Evolutionary conservation across 2,329 filamentous ascomycete species (phyloP).

Genomic region (Calonectria hawksworthii): DNA sequence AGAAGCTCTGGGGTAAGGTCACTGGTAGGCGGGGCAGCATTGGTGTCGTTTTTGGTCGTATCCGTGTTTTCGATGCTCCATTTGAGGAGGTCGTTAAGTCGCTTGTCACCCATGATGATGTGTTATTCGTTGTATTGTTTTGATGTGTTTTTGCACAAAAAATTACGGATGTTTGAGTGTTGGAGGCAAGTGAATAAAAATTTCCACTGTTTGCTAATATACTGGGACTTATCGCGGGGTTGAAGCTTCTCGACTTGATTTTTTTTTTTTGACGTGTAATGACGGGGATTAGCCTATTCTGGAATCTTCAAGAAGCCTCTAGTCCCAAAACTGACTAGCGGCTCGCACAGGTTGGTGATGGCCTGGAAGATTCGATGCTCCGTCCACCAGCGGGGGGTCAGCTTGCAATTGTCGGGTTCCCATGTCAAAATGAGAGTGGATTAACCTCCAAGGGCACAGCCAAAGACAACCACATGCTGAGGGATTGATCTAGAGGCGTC

Average conservation of each 20-base stretch:
- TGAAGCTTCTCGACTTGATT: slow-evolving; percentile 15
- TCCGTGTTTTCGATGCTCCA: slow-evolving; percentile 75
- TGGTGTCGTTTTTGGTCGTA: slow-evolving; percentile 46
- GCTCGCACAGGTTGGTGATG: neutral
- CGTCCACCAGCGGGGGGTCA: slow-evolving; percentile 20
- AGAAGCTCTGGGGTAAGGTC: slow-evolving; percentile 79
- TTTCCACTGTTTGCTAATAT: neutral
- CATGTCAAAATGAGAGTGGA: neutral
- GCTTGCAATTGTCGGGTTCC: slow-evolving; percentile 1
- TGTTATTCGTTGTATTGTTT: neutral
- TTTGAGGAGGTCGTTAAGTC: slow-evolving; percentile 83
- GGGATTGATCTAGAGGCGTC: neutral
- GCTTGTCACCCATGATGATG: slow-evolving; percentile 62
- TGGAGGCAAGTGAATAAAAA: neutral
- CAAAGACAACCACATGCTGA: neutral
- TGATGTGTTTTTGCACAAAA: neutral
- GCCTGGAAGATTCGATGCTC: slow-evolving; percentile 38
- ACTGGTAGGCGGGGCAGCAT: slow-evolving; percentile 51
- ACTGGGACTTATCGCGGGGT: slow-evolving; percentile 16
- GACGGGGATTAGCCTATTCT: slow-evolving; percentile 52
- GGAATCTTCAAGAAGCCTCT: slow-evolving; percentile 58
- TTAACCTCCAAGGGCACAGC: neutral
- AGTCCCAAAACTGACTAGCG: slow-evolving; percentile 46
- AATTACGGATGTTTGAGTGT: neutral
- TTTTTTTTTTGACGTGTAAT: slow-evolving; percentile 40